Evolutionary conservation across 2,329 filamentous ascomycete species (phyloP).

Genomic region (Clarireedia paspali): DNA sequence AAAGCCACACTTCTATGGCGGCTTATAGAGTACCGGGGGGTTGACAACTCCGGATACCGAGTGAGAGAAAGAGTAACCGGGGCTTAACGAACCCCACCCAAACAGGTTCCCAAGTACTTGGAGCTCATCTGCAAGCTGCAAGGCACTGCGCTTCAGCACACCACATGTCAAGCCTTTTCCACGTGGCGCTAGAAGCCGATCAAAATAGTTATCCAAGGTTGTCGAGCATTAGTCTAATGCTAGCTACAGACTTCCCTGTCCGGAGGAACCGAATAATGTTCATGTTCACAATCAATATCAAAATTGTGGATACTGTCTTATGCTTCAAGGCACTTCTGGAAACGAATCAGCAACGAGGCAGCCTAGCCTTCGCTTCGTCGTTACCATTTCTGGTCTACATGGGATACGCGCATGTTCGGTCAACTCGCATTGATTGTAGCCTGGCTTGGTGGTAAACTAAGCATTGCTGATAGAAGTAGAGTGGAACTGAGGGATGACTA

Average conservation of each 20-base stretch:
- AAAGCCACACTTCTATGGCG: too few species aligned
- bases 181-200: neutral
- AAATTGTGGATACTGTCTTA: neutral
- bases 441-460: neutral
- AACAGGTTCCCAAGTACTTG: neutral
- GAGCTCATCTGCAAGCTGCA: neutral
- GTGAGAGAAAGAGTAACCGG: too few species aligned
- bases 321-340: neutral
- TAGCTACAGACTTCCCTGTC: neutral
- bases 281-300: neutral
- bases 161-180: neutral
- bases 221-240: neutral
- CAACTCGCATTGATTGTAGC: neutral
- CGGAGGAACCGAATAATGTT: neutral
- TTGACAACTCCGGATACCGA: too few species aligned
- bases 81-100: too few species aligned
- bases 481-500: neutral
- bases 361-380: neutral
- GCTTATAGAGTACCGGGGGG: too few species aligned
- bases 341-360: neutral
- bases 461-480: neutral
- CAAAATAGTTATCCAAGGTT: neutral
- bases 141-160: neutral
- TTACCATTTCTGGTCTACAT: neutral
- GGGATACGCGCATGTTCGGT: neutral